Base-by-base conservation (phyloP, 192 early-diverging fungal species). In the Coemansia sp. region DNA sequence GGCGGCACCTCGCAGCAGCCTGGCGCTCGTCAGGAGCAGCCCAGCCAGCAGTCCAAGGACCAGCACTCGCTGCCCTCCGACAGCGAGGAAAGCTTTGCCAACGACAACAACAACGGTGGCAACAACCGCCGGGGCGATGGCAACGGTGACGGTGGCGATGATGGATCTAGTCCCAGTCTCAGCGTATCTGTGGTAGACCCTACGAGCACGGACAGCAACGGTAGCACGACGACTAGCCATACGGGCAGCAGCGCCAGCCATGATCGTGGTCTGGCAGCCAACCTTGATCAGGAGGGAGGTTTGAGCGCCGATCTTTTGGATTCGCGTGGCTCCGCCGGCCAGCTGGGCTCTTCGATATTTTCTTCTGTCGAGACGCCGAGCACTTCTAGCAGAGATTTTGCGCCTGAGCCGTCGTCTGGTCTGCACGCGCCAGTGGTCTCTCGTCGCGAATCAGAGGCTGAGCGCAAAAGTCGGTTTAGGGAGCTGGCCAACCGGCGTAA, bases 401-500 rank as follows among this genome's bases (percentile, higher is more conserved):
- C 7, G 0, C 1, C 5, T 17, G 42, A 61, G 45, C 36, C 60
- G 1, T 11, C 60, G 1, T n/a, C 60, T 12, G 60, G 42, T 28
- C 18, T 61, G 45, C 60, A 61, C n/a, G 60, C 60, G 33, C 61
- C 36, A 17, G 69, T 56, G 0, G 40, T 60, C 16, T 62, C 65
- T 11, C 64, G 65, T 2, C 65, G 57, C 2, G 77, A 80, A 20
- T 30, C 72, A 1, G 71, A 79, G 42, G 42, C 57, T 7, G 72
- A 75, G 54, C 72, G 72, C 49, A 68, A 64, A 48, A 70, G 49
- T 4, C 77, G 69, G 10, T 74, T 75, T 49, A 63, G 57, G 51
- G 72, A 80, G 55, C 63, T 72, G 30, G 77, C 77, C 4, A 66
- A 68, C 55, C 66, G 78, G n/a, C 72, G 78, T 48, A 81, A 81